A percentile compares a stretch with the other conserved stretches of the same genome.
Conservation (phyloP, 352 stramenopile genomes). For the Phytophthora litchii region DNA sequence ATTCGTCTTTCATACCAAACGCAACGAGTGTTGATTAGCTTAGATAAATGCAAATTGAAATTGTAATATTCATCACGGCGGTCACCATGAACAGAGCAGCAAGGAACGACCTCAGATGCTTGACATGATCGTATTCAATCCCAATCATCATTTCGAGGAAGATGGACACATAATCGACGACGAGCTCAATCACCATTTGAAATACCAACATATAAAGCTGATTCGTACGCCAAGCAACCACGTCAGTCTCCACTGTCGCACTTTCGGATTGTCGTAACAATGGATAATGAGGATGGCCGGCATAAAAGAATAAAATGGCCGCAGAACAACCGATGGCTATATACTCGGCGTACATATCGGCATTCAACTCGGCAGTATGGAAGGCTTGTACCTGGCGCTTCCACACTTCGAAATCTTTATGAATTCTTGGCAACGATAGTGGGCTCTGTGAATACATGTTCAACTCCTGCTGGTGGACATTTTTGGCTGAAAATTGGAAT, state of each 20-base stretch:
- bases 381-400: conserved; percentile 11
- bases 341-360: conserved; percentile 45
- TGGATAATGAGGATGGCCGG: not conserved
- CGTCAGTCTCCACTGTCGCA: not conserved
- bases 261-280: not conserved
- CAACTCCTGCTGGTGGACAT: not conserved
- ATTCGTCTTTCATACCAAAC: too few relatives aligned
- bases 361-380: conserved; percentile 24
- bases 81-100: conserved; percentile 31
- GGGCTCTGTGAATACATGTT: not conserved
- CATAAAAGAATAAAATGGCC: conserved; percentile 7
- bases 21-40: not conserved
- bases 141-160: conserved; percentile 23
- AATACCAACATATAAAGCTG: conserved; percentile 15
- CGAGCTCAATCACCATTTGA: conserved; percentile 17
- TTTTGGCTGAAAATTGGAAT: not conserved
- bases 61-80: conserved; percentile 35
- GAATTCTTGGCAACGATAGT: not conserved
- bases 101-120: conserved; percentile 25
- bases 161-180: conserved; percentile 4
- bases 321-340: conserved; percentile 7
- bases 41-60: conserved; percentile 30
- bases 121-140: conserved; percentile 20
- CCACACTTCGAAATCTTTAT: conserved; percentile 16
- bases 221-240: not conserved